A percentile compares a stretch with the other conserved stretches of the same genome.
Conservation (phyloP, 2,329 filamentous ascomycete species). For the Sporothrix mexicana region DNA sequence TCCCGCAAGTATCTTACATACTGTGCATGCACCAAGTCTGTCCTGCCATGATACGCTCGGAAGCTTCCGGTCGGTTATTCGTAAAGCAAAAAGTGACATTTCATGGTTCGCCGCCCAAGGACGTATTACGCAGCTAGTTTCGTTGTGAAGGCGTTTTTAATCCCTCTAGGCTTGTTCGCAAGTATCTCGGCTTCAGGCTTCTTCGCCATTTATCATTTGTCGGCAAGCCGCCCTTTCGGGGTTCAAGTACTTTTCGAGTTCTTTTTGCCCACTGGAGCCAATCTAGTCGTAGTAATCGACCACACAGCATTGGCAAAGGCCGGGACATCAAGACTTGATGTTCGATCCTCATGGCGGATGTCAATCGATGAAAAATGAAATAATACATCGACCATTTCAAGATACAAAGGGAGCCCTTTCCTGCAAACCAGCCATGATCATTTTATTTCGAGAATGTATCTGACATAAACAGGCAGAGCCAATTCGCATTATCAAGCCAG, state of each 20-base stretch:
- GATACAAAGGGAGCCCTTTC: too few species aligned
- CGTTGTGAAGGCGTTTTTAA: too few species aligned
- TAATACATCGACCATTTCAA: too few species aligned
- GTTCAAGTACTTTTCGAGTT: not conserved
- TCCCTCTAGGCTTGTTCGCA: not conserved
- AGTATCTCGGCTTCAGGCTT: not conserved
- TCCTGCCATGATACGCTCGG: not conserved
- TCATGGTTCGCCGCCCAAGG: too few species aligned
- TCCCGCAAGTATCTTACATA: too few species aligned
- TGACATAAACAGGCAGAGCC: too few species aligned
- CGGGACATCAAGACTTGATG: too few species aligned
- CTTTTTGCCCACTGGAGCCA: constrained; percentile 1
- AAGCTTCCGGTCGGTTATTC: constrained; percentile 6
- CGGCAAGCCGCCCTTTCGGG: not conserved
- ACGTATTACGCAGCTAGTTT: not conserved
- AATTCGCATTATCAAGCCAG: too few species aligned
- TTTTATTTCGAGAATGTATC: too few species aligned
- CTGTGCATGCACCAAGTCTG: not conserved
- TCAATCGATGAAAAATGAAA: too few species aligned
- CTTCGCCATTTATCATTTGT: not conserved
- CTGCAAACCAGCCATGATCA: too few species aligned
- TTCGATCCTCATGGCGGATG: too few species aligned
- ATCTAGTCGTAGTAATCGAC: constrained; percentile 14
- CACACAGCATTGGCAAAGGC: not conserved
- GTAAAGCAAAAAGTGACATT: not conserved